Evolutionary conservation across 768 basidiomycete species (phyloP).

Genomic region (Calocybe cyanea): DNA sequence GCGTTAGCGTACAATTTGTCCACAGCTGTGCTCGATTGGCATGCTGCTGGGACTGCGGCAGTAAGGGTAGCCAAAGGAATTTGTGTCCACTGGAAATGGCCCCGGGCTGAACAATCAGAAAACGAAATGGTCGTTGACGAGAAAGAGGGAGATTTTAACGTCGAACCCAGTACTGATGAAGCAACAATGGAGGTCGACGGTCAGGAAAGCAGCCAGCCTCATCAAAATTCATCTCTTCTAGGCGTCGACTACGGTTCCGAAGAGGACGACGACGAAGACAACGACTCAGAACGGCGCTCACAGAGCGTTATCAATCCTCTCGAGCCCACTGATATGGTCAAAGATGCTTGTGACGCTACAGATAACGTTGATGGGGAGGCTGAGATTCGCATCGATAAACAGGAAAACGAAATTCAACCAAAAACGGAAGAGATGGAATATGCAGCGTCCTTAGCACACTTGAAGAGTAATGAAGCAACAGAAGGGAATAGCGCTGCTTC

Average conservation of each 20-base stretch:
- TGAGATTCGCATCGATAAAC: constrained; percentile 15
- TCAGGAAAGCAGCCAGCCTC: constrained; percentile 11
- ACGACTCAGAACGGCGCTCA: constrained; percentile 54
- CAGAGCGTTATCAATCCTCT: constrained; percentile 56
- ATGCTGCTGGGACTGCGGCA: constrained; percentile 61
- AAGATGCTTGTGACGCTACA: constrained; percentile 51
- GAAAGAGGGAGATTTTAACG: constrained; percentile 1
- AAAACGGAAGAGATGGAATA: constrained; percentile 58
- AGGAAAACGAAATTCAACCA: constrained; percentile 25
- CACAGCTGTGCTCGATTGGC: constrained; percentile 84
- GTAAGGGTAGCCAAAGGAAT: constrained; percentile 65
- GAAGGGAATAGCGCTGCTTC: constrained; percentile 21
- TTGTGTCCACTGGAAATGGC: constrained; percentile 60
- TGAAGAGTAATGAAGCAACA: neutral
- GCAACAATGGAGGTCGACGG: constrained; percentile 24
- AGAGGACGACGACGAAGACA: constrained; percentile 60
- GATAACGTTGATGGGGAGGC: constrained; percentile 19
- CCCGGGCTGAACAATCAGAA: constrained; percentile 19
- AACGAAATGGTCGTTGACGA: constrained; percentile 29
- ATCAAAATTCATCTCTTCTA: constrained; percentile 28
- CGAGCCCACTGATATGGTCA: constrained; percentile 48
- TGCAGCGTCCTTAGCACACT: constrained; percentile 32
- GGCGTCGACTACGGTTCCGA: constrained; percentile 58
- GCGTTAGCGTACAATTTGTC: constrained; percentile 81
- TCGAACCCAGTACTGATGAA: constrained; percentile 15